Base-by-base conservation (phyloP, 495 filamentous ascomycete genomes). In the Penicillium silybi region DNA sequence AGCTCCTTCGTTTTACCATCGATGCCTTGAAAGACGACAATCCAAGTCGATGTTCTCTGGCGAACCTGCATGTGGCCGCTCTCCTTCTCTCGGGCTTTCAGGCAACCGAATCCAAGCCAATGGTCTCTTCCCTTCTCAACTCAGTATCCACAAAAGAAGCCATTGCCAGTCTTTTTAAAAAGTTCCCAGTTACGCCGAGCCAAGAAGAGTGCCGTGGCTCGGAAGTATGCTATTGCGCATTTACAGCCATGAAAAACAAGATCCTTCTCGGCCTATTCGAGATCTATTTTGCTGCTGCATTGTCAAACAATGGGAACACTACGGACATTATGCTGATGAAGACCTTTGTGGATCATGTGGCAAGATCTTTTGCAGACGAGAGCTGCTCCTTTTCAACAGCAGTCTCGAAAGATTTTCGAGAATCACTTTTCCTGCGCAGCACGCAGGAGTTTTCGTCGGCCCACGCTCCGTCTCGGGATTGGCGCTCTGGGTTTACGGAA, bases 401-500 rank as follows among this genome's bases (percentile, higher is more conserved):
- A n/a, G 53, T 48, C 10, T 38, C 55, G 23, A 45, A 50, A 4
- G 43, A 61, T 13, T 47, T 56, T 32, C 57, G 52, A 16, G 22
- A 38, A 15, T 27, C 46, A 0, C 19, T 64, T 8, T 20, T 40
- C 6, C 29, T 59, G 6, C 61, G 46, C 10, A 45, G 56, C 19
- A 45, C 35, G 10, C 47, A 32, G 17, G 52, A 63, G 3, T 47
- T 48, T 13, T 22, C 52, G 9, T 46, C 53, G 0, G 41, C 29
- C 0, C n/a, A 48, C 0, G 27, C 29, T 42, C 20, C 63, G 18
- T 71, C 62, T 25, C 56, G 66, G 34, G 63, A 80, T 48, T 83
- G 78, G 81, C 74, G 68, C 50, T 53, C 61, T 11, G 64, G 60
- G 1, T 48, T 84, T 5, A 57, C 63, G 2, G 60, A 69, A 13